phyloP scores from a whole-genome alignment of 2,329 filamentous ascomycete genomes.

The Helminthosporium solani region DNA sequence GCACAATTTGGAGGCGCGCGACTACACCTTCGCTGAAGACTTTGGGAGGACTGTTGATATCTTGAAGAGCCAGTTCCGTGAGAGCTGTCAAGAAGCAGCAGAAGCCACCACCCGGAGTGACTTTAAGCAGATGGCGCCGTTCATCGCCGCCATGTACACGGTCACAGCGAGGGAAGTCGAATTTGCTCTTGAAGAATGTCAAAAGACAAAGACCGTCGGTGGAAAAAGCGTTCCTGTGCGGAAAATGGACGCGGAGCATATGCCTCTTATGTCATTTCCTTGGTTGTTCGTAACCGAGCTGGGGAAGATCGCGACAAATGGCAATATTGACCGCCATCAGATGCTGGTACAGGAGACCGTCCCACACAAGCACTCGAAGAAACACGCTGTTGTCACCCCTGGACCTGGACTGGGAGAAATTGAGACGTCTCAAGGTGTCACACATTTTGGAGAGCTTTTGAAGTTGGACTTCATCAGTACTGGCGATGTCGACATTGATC shows the following conservation, averaged over 20 bases:
- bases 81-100: slow-evolving; percentile 64
- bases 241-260: slow-evolving; percentile 52
- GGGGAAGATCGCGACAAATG: slow-evolving; percentile 46
- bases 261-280: slow-evolving; percentile 89
- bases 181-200: slow-evolving; percentile 56
- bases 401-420: slow-evolving; percentile 17
- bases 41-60: slow-evolving; percentile 67
- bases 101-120: slow-evolving; percentile 48
- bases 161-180: slow-evolving; percentile 73
- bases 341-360: slow-evolving; percentile 2
- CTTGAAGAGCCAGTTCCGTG: slow-evolving; percentile 69
- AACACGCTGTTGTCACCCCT: slow-evolving; percentile 6
- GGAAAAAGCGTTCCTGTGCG: slow-evolving; percentile 41
- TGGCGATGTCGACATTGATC: no score
- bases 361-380: slow-evolving; percentile 14
- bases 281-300: slow-evolving; percentile 82
- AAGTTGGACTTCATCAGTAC: slow-evolving; percentile 26
- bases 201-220: slow-evolving; percentile 42
- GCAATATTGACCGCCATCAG: neutral
- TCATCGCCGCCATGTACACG: slow-evolving; percentile 85
- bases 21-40: slow-evolving; percentile 86
- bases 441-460: slow-evolving; percentile 39
- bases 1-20: slow-evolving; percentile 68
- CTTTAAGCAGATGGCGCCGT: slow-evolving; percentile 57
- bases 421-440: slow-evolving; percentile 36